Evolutionary conservation across 2,329 filamentous ascomycete genomes (phyloP).

Genomic region (Pyricularia grisea): DNA sequence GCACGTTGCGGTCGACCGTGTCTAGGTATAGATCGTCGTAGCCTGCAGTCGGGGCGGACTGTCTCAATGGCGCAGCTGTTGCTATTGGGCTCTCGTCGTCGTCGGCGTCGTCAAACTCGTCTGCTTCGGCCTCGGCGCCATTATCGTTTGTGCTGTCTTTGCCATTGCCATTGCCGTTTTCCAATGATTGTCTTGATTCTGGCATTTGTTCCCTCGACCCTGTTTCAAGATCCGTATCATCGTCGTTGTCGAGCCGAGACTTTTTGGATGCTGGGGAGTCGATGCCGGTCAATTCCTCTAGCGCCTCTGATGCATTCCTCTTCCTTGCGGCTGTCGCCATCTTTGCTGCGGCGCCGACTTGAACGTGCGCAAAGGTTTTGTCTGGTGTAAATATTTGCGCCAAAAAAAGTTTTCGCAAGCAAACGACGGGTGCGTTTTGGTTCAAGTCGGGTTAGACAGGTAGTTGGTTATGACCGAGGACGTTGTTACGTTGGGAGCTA

Average conservation of each 20-base stretch:
- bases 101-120: slow-evolving; percentile 25
- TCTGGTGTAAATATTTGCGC: not conserved
- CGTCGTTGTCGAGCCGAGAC: slow-evolving; percentile 35
- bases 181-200: not conserved
- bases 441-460: not conserved
- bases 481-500: not conserved
- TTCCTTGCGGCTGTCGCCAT: slow-evolving; percentile 24
- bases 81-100: slow-evolving; percentile 31
- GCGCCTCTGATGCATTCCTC: slow-evolving; percentile 49
- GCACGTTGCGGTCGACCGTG: slow-evolving; percentile 83
- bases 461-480: not conserved
- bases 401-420: not conserved
- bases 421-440: too few species aligned
- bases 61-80: slow-evolving; percentile 46
- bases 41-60: slow-evolving; percentile 71
- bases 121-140: slow-evolving; percentile 14
- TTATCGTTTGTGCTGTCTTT: slow-evolving; percentile 13
- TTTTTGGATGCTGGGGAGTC: slow-evolving; percentile 51
- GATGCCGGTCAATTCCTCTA: slow-evolving; percentile 45
- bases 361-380: not conserved
- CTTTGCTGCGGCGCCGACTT: not conserved
- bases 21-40: slow-evolving; percentile 97
- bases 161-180: slow-evolving; percentile 17
- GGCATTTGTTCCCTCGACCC: not conserved
- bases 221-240: not conserved